Evolutionary conservation across 2,329 filamentous ascomycete species (phyloP).

Genomic region (Pseudogymnoascus sp.): DNA sequence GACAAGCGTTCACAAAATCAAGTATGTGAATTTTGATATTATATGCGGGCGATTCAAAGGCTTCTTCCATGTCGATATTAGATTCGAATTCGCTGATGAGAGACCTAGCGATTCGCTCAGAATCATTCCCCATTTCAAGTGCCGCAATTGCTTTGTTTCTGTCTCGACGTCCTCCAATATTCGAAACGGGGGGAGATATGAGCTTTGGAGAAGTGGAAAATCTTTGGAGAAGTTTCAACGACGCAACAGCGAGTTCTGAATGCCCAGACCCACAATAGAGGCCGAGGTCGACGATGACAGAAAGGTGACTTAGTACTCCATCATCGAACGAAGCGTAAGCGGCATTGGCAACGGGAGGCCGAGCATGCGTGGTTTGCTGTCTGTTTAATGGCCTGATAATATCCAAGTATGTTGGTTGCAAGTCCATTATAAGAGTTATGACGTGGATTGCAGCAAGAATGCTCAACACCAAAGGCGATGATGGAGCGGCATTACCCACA

Average conservation of each 20-base stretch:
- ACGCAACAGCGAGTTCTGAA: conserved; percentile 68
- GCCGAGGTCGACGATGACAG: conserved; percentile 72
- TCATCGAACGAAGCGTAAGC: conserved; percentile 89
- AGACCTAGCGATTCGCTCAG: conserved; percentile 68
- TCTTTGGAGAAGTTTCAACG: conserved; percentile 75
- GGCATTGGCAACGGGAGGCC: conserved; percentile 59
- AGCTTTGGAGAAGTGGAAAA: conserved; percentile 78
- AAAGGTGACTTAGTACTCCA: conserved; percentile 72
- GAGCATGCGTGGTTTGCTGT: conserved; percentile 50
- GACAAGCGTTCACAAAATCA: conserved; percentile 74
- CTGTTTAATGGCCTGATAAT: conserved; percentile 75
- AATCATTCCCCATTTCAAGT: conserved; percentile 72
- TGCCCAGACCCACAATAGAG: conserved; percentile 82
- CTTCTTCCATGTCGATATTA: conserved; percentile 63
- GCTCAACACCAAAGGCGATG: conserved; percentile 74
- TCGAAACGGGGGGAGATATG: conserved; percentile 52
- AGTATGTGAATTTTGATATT: conserved; percentile 77
- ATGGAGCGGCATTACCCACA: conserved; percentile 62
- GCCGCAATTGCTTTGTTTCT: conserved; percentile 81
- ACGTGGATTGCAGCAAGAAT: conserved; percentile 76
- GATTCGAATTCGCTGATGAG: conserved; percentile 62
- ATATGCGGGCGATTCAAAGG: conserved; percentile 63
- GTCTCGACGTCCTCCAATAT: conserved; percentile 52
- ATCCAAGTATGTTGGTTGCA: conserved; percentile 87
- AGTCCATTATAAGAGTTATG: conserved; percentile 71